Evolutionary conservation across 805 yeast genomes (phyloP).

Genomic region (Metschnikowia lunata): DNA sequence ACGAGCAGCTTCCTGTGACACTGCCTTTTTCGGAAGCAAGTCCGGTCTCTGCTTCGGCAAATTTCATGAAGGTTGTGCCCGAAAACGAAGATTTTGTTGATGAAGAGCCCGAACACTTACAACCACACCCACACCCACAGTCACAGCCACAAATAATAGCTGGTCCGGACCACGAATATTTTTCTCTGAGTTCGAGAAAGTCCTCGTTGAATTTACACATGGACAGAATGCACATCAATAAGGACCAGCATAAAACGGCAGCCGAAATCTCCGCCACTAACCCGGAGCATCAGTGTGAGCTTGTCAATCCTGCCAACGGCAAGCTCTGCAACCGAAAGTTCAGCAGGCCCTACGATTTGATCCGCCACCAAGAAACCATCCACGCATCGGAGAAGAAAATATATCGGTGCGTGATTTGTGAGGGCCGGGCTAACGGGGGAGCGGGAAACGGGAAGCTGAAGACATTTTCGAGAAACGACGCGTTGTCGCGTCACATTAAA

Average conservation of each 20-base stretch:
- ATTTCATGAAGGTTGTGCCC: conserved; percentile 8
- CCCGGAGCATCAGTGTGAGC: conserved; percentile 51
- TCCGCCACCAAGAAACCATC: conserved; percentile 47
- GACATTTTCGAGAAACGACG: conserved; percentile 46
- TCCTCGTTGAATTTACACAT: conserved; percentile 1
- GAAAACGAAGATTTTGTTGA: neutral
- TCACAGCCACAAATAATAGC: neutral
- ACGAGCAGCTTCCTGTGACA: conserved; percentile 6
- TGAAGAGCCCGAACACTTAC: no score
- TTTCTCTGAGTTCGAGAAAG: neutral
- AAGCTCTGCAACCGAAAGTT: conserved; percentile 70
- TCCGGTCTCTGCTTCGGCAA: neutral
- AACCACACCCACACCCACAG: neutral
- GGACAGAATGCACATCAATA: conserved; percentile 2
- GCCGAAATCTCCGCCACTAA: conserved; percentile 32
- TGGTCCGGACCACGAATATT: neutral
- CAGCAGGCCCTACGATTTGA: conserved; percentile 59
- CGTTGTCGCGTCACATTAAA: conserved; percentile 49
- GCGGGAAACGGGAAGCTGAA: conserved; percentile 47
- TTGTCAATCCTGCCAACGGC: conserved; percentile 58
- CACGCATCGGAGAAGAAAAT: conserved; percentile 44
- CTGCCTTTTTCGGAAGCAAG: conserved; percentile 4
- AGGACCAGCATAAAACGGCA: conserved; percentile 20
- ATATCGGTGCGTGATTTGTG: conserved; percentile 44
- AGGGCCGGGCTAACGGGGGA: conserved; percentile 44